Conservation (phyloP, 2,329 filamentous ascomycete genomes). For the Plectosphaerella cucumerina region DNA sequence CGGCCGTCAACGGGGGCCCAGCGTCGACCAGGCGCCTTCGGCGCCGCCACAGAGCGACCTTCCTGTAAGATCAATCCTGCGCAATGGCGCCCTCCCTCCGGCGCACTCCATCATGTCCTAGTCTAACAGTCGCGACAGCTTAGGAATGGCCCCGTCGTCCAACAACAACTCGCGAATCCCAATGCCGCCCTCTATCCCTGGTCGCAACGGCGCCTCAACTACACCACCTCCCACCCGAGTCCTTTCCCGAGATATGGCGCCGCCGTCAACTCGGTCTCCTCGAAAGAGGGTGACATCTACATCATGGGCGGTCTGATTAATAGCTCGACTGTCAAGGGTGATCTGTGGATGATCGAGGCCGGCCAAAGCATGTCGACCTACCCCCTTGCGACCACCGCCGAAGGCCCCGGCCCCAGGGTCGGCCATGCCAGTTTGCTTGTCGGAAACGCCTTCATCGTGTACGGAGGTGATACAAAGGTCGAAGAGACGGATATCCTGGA, state of each 20-base stretch:
- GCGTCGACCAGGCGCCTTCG: constrained; percentile 42
- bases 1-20: constrained; percentile 51
- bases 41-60: constrained; percentile 24
- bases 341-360: constrained; percentile 96
- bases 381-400: constrained; percentile 83
- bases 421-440: constrained; percentile 92
- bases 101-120: no score
- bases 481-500: constrained; percentile 89
- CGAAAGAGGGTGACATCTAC: constrained; percentile 96
- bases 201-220: constrained; percentile 86
- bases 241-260: constrained; percentile 97
- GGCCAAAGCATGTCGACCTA: constrained; percentile 86
- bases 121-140: constrained; percentile 30
- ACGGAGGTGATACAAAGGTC: constrained; percentile 96
- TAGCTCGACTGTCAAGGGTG: constrained; percentile 91
- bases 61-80: constrained; percentile 34
- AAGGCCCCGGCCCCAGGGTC: constrained; percentile 91
- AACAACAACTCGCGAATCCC: constrained; percentile 34
- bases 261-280: constrained; percentile 86
- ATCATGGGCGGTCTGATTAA: constrained; percentile 97
- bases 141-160: constrained; percentile 43
- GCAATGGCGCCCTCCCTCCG: no score
- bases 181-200: constrained; percentile 90
- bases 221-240: constrained; percentile 74
- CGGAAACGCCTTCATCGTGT: constrained; percentile 98